Conservation (phyloP, 768 basidiomycete species). For the Hebeloma cylindrosporum region DNA sequence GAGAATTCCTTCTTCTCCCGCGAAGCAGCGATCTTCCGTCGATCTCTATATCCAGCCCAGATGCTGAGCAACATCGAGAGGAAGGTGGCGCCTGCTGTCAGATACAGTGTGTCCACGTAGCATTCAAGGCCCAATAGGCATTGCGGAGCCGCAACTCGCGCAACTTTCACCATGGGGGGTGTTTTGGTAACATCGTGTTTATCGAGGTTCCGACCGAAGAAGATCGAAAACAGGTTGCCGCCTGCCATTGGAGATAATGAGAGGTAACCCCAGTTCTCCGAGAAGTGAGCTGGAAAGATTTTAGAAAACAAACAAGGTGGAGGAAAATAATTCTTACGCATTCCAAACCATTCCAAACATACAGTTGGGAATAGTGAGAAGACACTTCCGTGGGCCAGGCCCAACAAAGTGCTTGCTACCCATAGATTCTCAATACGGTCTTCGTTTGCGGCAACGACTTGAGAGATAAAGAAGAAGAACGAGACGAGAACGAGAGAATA, state of each 20-base stretch:
- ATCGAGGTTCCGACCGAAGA: slow-evolving; percentile 82
- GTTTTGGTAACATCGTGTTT: slow-evolving; percentile 46
- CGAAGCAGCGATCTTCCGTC: slow-evolving; percentile 28
- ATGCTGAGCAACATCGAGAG: slow-evolving; percentile 46
- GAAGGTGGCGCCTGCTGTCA: slow-evolving; percentile 50
- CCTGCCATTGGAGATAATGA: slow-evolving; percentile 73
- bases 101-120: slow-evolving; percentile 56
- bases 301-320: background rate
- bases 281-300: slow-evolving; percentile 46
- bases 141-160: slow-evolving; percentile 29
- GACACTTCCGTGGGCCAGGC: slow-evolving; percentile 67
- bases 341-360: slow-evolving; percentile 85
- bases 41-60: slow-evolving; percentile 53
- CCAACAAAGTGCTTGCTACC: slow-evolving; percentile 53
- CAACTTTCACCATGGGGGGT: background rate
- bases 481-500: slow-evolving; percentile 71
- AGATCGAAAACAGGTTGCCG: slow-evolving; percentile 81
- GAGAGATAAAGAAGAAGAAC: slow-evolving; percentile 67
- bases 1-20: slow-evolving; percentile 6
- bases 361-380: slow-evolving; percentile 79
- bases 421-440: slow-evolving; percentile 65
- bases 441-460: slow-evolving; percentile 55
- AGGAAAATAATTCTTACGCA: slow-evolving; percentile 50
- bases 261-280: slow-evolving; percentile 85
- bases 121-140: slow-evolving; percentile 61